phyloP scores from a whole-genome alignment of 2,329 filamentous ascomycete species.

The Biscogniauxia mediterranea region DNA sequence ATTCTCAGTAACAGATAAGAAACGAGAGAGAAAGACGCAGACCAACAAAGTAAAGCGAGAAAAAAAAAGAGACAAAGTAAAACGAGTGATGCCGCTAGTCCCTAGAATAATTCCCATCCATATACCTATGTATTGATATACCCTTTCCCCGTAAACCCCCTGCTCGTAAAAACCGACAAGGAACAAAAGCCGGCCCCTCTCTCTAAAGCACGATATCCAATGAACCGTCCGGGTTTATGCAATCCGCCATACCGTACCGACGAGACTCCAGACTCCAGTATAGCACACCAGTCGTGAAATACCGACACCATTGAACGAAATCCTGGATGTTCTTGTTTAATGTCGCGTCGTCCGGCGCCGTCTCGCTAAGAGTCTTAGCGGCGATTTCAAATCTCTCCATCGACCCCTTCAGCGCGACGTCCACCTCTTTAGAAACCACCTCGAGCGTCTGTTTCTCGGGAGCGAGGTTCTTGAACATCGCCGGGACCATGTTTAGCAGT shows the following conservation, averaged over 20 bases:
- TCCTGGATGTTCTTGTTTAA: slow-evolving; percentile 21
- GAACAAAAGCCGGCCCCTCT: not conserved
- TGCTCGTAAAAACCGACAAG: not conserved
- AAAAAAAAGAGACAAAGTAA: not conserved
- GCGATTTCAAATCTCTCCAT: slow-evolving; percentile 25
- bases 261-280: slow-evolving; percentile 29
- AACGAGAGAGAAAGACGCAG: not conserved
- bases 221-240: slow-evolving; percentile 23
- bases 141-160: not conserved
- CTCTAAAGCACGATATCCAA: slow-evolving; percentile 25
- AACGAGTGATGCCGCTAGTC: not conserved
- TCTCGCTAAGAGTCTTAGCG: slow-evolving; percentile 14
- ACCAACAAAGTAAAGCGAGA: not conserved
- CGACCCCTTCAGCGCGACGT: slow-evolving; percentile 14
- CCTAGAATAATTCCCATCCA: not conserved
- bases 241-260: slow-evolving; percentile 30
- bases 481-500: slow-evolving; percentile 26
- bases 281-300: slow-evolving; percentile 29
- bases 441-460: slow-evolving; percentile 17
- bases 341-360: slow-evolving; percentile 13
- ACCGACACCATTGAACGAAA: slow-evolving; percentile 28
- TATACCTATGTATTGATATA: too few species aligned
- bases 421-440: slow-evolving; percentile 18
- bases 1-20: not conserved
- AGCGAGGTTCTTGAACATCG: slow-evolving; percentile 26